These are phyloP conservation scores for Chrysochromulina tobinii DNA, from an alignment of 78 protist species.

Conservation along the genomic window DNA sequence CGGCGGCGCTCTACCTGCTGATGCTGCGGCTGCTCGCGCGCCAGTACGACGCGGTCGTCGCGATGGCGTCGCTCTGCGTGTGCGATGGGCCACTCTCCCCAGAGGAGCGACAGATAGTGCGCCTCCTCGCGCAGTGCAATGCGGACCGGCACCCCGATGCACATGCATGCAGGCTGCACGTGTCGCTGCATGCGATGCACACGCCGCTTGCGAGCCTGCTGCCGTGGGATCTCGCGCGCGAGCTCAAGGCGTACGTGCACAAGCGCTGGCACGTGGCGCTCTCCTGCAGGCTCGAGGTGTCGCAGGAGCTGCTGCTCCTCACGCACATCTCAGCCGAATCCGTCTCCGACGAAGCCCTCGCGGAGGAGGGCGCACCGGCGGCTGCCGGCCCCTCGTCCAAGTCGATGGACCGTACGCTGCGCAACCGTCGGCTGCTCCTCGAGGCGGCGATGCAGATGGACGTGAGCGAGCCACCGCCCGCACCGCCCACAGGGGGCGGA, in stretches of 20 bases:
- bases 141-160: slow-evolving; percentile 58
- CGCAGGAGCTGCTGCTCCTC: slow-evolving; percentile 51
- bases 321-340: neutral
- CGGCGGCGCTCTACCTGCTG: neutral
- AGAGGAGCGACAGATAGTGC: neutral
- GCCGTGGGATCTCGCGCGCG: slow-evolving; percentile 37
- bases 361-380: too few relatives aligned
- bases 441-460: too few relatives aligned
- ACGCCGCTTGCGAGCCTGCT: neutral
- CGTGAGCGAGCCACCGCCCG: neutral
- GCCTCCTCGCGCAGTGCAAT: neutral
- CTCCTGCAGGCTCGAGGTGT: slow-evolving; percentile 34
- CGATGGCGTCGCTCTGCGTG: neutral
- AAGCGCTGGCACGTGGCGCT: slow-evolving; percentile 37
- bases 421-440: too few relatives aligned
- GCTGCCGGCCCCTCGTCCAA: too few relatives aligned
- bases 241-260: slow-evolving; percentile 18
- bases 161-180: slow-evolving; percentile 53
- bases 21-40: neutral
- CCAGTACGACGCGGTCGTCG: neutral
- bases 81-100: neutral
- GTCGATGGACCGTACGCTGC: too few relatives aligned
- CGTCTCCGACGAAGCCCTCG: too few relatives aligned
- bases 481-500: too few relatives aligned
- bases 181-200: slow-evolving; percentile 34